Evolutionary conservation across 2,329 filamentous ascomycete genomes (phyloP).

Genomic region (Ophidiomyces ophidiicola): DNA sequence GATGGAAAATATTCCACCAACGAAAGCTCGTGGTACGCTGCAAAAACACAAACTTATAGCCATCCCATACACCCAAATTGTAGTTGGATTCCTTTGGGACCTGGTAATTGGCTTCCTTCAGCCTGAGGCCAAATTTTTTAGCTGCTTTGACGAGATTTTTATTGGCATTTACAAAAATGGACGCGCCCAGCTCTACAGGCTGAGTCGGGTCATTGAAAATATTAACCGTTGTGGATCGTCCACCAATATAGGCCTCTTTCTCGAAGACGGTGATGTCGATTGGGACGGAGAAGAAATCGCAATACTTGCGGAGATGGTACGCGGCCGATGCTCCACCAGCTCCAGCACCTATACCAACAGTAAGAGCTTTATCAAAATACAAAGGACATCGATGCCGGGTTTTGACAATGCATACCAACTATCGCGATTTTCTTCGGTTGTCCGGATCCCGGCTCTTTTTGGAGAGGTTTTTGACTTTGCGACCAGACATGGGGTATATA

Average conservation of each 20-base stretch:
- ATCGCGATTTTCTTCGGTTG: constrained; percentile 12
- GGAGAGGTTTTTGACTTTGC: constrained; percentile 9
- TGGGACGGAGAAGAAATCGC: constrained; percentile 45
- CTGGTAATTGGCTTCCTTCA: constrained; percentile 38
- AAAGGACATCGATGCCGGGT: background rate
- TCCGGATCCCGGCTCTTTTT: constrained; percentile 1
- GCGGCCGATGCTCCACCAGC: constrained; percentile 78
- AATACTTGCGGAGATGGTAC: constrained; percentile 65
- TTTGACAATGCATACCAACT: constrained; percentile 10
- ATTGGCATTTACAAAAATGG: constrained; percentile 81
- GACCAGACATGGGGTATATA: constrained; percentile 9
- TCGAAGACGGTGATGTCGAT: constrained; percentile 85
- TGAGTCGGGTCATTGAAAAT: constrained; percentile 54
- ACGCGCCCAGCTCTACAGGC: constrained; percentile 76
- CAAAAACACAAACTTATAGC: constrained; percentile 57
- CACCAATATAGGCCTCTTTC: constrained; percentile 62
- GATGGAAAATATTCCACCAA: constrained; percentile 70
- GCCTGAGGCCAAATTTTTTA: constrained; percentile 55
- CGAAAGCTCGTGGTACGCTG: constrained; percentile 47
- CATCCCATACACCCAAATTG: constrained; percentile 73
- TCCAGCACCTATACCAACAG: constrained; percentile 56
- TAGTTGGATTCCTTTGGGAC: constrained; percentile 36
- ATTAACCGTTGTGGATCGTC: constrained; percentile 73
- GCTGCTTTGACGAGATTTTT: constrained; percentile 66
- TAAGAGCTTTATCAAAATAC: no score